Percentiles rank a stretch among this genome's conserved stretches.
These are phyloP conservation scores for Gracilaria domingensis DNA, from an alignment of 23 red algal species.

Conservation along the genomic window DNA sequence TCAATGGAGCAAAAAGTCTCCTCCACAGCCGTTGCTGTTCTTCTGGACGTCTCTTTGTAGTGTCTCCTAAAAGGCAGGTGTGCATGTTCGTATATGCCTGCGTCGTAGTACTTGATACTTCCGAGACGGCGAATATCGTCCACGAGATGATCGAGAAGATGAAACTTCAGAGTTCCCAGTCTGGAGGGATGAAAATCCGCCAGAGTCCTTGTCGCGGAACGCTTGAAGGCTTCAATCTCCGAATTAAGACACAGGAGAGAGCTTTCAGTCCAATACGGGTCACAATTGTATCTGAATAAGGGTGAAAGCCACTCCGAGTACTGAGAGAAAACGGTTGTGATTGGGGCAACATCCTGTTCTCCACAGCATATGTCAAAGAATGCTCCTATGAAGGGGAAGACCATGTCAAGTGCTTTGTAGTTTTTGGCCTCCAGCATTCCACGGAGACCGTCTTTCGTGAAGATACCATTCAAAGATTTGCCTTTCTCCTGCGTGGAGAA, in stretches of 20 bases:
- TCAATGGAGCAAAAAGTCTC: background rate
- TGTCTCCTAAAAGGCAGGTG: background rate
- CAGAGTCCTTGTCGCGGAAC: background rate
- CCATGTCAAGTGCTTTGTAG: constrained; percentile 33
- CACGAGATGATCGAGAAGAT: background rate
- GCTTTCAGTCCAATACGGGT: background rate
- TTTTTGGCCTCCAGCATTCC: constrained; percentile 25
- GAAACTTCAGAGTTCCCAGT: background rate
- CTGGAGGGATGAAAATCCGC: background rate
- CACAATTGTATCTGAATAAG: background rate
- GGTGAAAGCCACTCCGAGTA: background rate
- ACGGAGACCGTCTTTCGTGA: background rate
- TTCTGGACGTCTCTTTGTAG: background rate
- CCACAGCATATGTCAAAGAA: constrained; percentile 9
- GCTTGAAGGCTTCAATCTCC: background rate
- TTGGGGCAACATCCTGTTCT: background rate
- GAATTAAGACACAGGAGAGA: background rate
- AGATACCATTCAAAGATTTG: background rate
- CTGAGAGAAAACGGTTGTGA: background rate
- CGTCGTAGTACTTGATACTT: background rate
- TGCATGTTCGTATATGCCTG: background rate
- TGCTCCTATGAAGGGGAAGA: constrained; percentile 18
- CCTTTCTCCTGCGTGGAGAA: background rate
- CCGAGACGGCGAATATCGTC: background rate
- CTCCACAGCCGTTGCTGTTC: background rate